Conservation (phyloP, 345 rosid species). For the Dovyalis caffra region DNA sequence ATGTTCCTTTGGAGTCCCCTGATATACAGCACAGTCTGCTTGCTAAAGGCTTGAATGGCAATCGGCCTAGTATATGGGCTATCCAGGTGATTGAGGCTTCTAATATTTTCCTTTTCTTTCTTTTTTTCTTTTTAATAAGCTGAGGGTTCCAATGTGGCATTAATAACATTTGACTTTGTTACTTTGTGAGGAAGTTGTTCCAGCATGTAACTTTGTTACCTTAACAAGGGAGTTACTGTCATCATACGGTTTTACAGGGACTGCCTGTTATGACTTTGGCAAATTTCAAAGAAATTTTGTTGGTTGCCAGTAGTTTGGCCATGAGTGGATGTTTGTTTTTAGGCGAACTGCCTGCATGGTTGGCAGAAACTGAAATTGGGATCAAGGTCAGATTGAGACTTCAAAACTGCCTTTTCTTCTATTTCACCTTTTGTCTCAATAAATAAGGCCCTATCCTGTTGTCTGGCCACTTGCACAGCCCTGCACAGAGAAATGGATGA, state of each 20-base stretch:
- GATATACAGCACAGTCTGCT: slow-evolving; percentile 48
- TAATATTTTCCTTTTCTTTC: too few relatives aligned
- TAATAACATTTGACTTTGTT: too few relatives aligned
- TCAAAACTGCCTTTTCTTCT: not conserved
- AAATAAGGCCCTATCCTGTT: slow-evolving; percentile 9
- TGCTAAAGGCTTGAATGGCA: slow-evolving; percentile 69
- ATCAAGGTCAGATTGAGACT: slow-evolving; percentile 39
- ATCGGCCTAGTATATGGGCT: slow-evolving; percentile 75
- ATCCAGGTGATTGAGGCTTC: slow-evolving; percentile 59
- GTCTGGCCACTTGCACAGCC: slow-evolving; percentile 39
- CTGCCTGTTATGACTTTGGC: slow-evolving; percentile 59
- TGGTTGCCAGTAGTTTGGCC: slow-evolving; percentile 56
- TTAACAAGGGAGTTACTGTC: slow-evolving; percentile 7
- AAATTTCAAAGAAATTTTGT: slow-evolving; percentile 61
- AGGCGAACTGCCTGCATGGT: slow-evolving; percentile 70
- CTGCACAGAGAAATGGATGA: slow-evolving; percentile 49
- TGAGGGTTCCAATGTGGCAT: not conserved
- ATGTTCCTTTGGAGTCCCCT: slow-evolving; percentile 57
- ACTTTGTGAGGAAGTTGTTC: not conserved
- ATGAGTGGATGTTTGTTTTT: slow-evolving; percentile 59
- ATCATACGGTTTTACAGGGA: slow-evolving; percentile 43
- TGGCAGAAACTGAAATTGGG: slow-evolving; percentile 54
- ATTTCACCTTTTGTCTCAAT: not conserved
- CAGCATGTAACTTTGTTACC: not conserved
- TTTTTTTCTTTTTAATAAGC: not conserved